phyloP scores from a whole-genome alignment of 1,284 basidiomycete genomes.

The Boletellus sp. region DNA sequence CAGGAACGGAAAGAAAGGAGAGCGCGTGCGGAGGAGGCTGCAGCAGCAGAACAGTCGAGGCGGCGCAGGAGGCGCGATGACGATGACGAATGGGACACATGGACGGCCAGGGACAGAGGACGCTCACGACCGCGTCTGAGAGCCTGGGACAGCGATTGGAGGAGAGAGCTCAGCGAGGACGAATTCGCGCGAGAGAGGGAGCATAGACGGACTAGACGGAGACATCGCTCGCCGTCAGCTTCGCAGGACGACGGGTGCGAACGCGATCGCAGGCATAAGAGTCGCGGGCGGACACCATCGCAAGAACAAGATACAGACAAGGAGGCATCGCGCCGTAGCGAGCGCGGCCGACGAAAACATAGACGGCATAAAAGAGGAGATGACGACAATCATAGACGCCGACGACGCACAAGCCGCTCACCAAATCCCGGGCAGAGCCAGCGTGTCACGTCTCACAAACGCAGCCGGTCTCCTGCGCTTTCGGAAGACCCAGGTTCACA shows the following conservation, averaged over 20 bases:
- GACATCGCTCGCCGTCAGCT: constrained; percentile 31
- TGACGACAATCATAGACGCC: constrained; percentile 21
- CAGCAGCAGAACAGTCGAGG: constrained; percentile 55
- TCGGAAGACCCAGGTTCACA: constrained; percentile 10
- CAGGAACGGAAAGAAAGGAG: constrained; percentile 58
- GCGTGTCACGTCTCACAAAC: constrained; percentile 6
- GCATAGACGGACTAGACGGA: constrained; percentile 17
- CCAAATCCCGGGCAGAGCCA: constrained; percentile 5
- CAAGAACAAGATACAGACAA: constrained; percentile 11
- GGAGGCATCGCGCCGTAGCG: constrained; percentile 12
- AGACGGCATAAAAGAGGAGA: constrained; percentile 22
- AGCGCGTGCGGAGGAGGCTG: constrained; percentile 67
- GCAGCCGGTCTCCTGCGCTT: constrained; percentile 15
- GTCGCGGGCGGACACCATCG: constrained; percentile 15
- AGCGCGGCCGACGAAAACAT: constrained; percentile 22
- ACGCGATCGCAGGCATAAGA: constrained; percentile 18
- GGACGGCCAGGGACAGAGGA: constrained; percentile 45
- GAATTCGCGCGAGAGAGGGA: constrained; percentile 13
- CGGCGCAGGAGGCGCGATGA: constrained; percentile 37
- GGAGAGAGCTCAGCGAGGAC: constrained; percentile 19
- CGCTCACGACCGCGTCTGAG: constrained; percentile 19
- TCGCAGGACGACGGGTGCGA: constrained; percentile 15
- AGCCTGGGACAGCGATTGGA: constrained; percentile 31
- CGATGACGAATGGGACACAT: constrained; percentile 37
- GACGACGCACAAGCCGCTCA: constrained; percentile 22